Evolutionary conservation across 2,329 filamentous ascomycete species (phyloP).

Genomic region (Aaosphaeria pasadenensis): DNA sequence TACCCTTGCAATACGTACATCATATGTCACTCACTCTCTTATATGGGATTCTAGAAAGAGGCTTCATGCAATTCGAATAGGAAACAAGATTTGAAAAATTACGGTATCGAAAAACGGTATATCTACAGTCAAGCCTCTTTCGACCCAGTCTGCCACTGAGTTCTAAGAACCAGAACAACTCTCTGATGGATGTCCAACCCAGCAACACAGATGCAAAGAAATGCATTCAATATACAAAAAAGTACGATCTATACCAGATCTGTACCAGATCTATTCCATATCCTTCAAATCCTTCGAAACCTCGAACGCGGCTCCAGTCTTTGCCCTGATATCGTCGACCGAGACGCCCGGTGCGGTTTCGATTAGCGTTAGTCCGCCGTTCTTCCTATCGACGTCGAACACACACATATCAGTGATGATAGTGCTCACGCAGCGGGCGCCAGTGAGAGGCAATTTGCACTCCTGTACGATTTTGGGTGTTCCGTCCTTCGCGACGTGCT

Average conservation of each 20-base stretch:
- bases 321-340: conserved; percentile 79
- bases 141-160: too few species aligned
- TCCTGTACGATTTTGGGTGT: conserved; percentile 84
- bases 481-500: conserved; percentile 91
- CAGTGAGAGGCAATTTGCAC: conserved; percentile 37
- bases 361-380: conserved; percentile 66
- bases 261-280: conserved; percentile 52
- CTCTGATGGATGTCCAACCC: too few species aligned
- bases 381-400: conserved; percentile 66
- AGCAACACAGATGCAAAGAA: too few species aligned
- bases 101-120: too few species aligned
- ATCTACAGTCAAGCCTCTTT: too few species aligned
- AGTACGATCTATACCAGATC: not conserved
- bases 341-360: conserved; percentile 84
- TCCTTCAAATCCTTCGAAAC: conserved; percentile 75
- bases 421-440: conserved; percentile 33
- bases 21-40: too few species aligned
- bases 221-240: too few species aligned
- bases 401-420: conserved; percentile 41
- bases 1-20: too few species aligned
- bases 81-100: too few species aligned
- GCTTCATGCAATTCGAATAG: too few species aligned
- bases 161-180: too few species aligned
- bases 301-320: conserved; percentile 81
- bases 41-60: too few species aligned